phyloP scores from a whole-genome alignment of 805 yeast species.

The Sugiyamaella smithiae region DNA sequence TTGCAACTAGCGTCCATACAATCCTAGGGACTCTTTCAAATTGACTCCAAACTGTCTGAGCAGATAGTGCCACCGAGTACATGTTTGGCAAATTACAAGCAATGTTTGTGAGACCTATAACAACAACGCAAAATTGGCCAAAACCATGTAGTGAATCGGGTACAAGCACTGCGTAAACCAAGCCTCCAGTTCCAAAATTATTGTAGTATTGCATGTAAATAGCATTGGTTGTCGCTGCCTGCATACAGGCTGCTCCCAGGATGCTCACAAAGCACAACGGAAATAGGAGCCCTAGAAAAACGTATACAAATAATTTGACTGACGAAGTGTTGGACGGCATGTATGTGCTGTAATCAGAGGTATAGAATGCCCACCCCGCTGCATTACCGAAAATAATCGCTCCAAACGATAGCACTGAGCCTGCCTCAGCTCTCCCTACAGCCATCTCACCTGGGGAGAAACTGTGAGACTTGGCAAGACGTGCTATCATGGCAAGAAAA shows the following conservation, averaged over 20 bases:
- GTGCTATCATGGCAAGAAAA: conserved; percentile 70
- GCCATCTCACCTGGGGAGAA: conserved; percentile 46
- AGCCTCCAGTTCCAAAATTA: conserved; percentile 53
- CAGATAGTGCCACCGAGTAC: conserved; percentile 81
- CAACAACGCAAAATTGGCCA: conserved; percentile 80
- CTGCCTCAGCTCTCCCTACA: conserved; percentile 65
- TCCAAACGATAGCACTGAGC: conserved; percentile 71
- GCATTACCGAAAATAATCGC: conserved; percentile 80
- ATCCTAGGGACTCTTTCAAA: conserved; percentile 73
- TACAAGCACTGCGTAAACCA: conserved; percentile 62
- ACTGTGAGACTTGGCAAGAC: conserved; percentile 60
- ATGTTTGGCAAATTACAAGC: conserved; percentile 88
- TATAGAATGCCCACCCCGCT: conserved; percentile 88
- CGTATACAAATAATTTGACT: conserved; percentile 52
- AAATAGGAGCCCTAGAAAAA: conserved; percentile 53
- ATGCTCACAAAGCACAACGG: conserved; percentile 7
- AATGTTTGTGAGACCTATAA: conserved; percentile 77
- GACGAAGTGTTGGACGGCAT: conserved; percentile 8
- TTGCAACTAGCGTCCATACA: conserved; percentile 72
- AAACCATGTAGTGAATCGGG: conserved; percentile 75
- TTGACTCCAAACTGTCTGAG: conserved; percentile 75
- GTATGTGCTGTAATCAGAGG: conserved; percentile 73
- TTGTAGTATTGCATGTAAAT: conserved; percentile 74
- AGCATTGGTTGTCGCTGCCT: conserved; percentile 37
- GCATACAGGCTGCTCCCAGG: conserved; percentile 12